phyloP scores from a whole-genome alignment of 768 basidiomycete species.

The Rhizopogon vinicolor region DNA sequence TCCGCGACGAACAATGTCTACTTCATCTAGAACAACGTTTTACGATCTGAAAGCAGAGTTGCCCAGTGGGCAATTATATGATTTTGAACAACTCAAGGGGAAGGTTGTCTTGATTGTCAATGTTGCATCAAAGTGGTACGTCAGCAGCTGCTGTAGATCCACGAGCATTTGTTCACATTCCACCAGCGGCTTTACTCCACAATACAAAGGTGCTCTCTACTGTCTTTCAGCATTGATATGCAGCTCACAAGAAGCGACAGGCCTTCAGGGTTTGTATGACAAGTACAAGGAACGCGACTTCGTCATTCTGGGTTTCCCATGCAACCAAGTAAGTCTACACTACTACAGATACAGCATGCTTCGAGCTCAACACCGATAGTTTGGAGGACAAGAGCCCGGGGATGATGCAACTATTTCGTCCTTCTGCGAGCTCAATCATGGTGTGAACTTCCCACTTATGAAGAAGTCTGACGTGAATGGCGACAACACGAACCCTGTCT shows the following conservation, averaged over 20 bases:
- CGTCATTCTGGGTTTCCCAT: slow-evolving; percentile 86
- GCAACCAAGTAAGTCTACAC: slow-evolving; percentile 60
- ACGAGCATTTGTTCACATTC: neutral
- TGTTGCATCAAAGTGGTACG: slow-evolving; percentile 65
- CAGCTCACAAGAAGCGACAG: slow-evolving; percentile 24
- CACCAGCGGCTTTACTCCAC: slow-evolving; percentile 75
- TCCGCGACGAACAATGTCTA: slow-evolving; percentile 17
- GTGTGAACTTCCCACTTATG: slow-evolving; percentile 88
- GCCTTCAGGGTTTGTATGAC: slow-evolving; percentile 76
- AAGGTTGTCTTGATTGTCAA: slow-evolving; percentile 80
- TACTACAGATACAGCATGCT: neutral
- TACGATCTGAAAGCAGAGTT: slow-evolving; percentile 66
- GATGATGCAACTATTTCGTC: slow-evolving; percentile 67
- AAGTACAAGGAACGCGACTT: slow-evolving; percentile 77
- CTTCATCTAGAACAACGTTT: slow-evolving; percentile 36
- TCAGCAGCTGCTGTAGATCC: neutral
- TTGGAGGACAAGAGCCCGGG: slow-evolving; percentile 84
- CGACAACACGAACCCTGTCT: slow-evolving; percentile 76
- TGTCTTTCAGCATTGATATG: neutral
- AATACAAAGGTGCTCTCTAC: slow-evolving; percentile 55
- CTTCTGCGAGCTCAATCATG: slow-evolving; percentile 80
- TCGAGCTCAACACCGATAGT: slow-evolving; percentile 38
- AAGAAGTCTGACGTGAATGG: slow-evolving; percentile 95
- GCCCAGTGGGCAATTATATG: slow-evolving; percentile 49
- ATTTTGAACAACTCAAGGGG: slow-evolving; percentile 68